Evolutionary conservation across 139 green algal species (phyloP).

Genomic region (Limnomonas spitsbergensis): DNA sequence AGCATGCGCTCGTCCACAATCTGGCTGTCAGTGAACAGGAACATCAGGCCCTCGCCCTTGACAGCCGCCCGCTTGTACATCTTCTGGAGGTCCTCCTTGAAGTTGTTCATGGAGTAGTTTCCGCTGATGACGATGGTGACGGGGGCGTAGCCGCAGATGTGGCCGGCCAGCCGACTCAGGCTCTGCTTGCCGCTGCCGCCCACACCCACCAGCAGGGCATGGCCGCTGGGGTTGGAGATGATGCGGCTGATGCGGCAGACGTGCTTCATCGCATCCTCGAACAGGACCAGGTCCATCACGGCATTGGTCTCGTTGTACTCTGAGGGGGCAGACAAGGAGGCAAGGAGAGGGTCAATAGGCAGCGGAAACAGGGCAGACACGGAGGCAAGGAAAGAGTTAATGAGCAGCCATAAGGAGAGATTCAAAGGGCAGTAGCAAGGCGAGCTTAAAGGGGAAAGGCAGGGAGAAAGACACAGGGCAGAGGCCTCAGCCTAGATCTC

Average conservation of each 20-base stretch:
- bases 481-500: neutral
- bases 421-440: too few relatives aligned
- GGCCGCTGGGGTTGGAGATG: constrained; percentile 77
- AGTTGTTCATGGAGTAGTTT: constrained; percentile 78
- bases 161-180: constrained; percentile 68
- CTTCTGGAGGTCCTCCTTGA: constrained; percentile 85
- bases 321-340: too few relatives aligned
- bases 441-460: too few relatives aligned
- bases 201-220: constrained; percentile 86
- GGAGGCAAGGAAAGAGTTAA: too few relatives aligned
- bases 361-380: constrained; percentile 18
- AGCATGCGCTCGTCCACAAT: constrained; percentile 86
- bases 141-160: constrained; percentile 77
- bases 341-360: too few relatives aligned
- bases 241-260: constrained; percentile 82
- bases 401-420: neutral
- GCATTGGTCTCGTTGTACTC: constrained; percentile 93
- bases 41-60: constrained; percentile 83
- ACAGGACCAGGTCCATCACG: constrained; percentile 87
- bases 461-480: too few relatives aligned
- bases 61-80: constrained; percentile 82
- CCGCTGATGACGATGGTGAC: constrained; percentile 80
- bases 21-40: constrained; percentile 79
- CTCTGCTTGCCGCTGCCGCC: constrained; percentile 84
- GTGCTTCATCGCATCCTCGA: constrained; percentile 91